Evolutionary conservation across 768 basidiomycete species (phyloP), one percentile per base, ranked within the genome.

Genomic region (Cystofilobasidium ferigula): DNA sequence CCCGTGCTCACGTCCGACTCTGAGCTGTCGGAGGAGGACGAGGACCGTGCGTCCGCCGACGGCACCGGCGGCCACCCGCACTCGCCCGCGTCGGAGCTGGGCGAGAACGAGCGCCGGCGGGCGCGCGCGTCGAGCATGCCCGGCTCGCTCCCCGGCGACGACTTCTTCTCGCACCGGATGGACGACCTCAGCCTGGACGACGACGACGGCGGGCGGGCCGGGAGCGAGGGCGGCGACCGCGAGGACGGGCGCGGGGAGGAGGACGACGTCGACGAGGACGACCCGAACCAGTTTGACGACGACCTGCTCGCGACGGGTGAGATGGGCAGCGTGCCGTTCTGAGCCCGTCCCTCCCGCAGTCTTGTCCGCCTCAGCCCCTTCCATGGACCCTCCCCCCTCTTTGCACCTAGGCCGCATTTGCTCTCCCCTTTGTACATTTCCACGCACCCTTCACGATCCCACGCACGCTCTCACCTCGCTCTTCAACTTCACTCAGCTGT

Each of bases 301-400:
- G 87, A 88, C 74, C 74, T 90, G 69, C 76, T 87, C 64, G 87
- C 86, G 38, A 83, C 85, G 34, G 88, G 84, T 13, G 88, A 91
- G 78, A 89, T 88, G 87, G 83, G 82, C 42, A 75, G 76, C 68
- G 77, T 77, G 1, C 76, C 77, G 5, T 77, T 62, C 24, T 62
- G 36, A 48, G 20, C 35, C 12, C 16, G 16, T 61, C 24, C 16
- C 10, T 26, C 24, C 28, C 80, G 86, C 79, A 40, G 8, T 16
- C 40, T 10, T 42, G 14, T 14, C 14, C 40, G 3, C 10, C 40
- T 42, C 40, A 14, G 3, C 40, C 13, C 40, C 40, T 10, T 18
- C 40, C 40, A 42, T 10, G 40, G 40, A 42, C 40, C 13, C 20
- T 42, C 40, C 20, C 13, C 40, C 16, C 16, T n/a, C n/a, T n/a